These are phyloP conservation scores for Mortierella claussenii DNA, from an alignment of 192 early-diverging fungal genomes.

Conservation along the genomic window DNA sequence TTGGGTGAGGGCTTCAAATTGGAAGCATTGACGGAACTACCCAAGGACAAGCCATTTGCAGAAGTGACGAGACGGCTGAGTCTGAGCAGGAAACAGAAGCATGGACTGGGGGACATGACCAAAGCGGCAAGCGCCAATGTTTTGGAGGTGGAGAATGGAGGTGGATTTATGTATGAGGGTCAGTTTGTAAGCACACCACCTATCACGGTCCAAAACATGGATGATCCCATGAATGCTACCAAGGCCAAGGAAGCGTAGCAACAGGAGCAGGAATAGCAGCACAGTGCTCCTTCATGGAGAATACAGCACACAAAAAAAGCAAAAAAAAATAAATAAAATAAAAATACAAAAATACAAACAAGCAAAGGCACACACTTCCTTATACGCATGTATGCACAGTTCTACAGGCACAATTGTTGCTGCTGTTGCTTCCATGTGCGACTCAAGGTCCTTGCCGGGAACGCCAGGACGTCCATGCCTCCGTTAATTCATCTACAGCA, in stretches of 20 bases:
- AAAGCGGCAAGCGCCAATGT: no score
- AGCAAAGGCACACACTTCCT: no score
- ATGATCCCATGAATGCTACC: constrained; percentile 32
- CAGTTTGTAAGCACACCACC: constrained; percentile 38
- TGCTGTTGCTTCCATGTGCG: no score
- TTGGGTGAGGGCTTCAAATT: constrained; percentile 58
- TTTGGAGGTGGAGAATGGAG: constrained; percentile 31
- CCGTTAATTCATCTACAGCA: background rate
- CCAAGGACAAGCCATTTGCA: constrained; percentile 49
- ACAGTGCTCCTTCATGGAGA: no score
- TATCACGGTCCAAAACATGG: constrained; percentile 47
- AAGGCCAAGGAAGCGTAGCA: constrained; percentile 34
- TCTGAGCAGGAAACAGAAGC: constrained; percentile 31
- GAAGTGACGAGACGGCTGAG: constrained; percentile 43
- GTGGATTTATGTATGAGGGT: constrained; percentile 27
- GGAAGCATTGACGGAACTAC: constrained; percentile 60
- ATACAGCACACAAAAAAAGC: no score
- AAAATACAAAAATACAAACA: no score
- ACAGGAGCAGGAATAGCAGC: no score
- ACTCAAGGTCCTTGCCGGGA: no score
- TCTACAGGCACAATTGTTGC: no score
- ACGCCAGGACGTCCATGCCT: constrained; percentile 13
- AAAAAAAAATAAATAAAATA: no score
- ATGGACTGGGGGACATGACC: no score
- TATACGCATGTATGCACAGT: no score